phyloP scores from a whole-genome alignment of 768 basidiomycete species.

The Leccinum disarticulatum region DNA sequence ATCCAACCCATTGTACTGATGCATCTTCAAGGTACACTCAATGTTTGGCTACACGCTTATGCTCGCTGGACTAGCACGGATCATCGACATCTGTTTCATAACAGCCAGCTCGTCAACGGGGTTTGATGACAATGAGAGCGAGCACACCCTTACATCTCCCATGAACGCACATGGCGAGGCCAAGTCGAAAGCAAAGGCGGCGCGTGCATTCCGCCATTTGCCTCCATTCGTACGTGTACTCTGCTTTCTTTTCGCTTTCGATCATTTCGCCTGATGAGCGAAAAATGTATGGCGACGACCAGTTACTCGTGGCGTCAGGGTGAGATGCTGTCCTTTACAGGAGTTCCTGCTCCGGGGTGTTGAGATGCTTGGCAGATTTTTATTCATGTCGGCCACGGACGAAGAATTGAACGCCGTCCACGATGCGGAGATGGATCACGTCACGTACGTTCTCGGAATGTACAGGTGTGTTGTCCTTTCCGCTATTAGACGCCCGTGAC shows the following conservation, averaged over 20 bases:
- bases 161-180: slow-evolving; percentile 13
- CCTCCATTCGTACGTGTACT: slow-evolving; percentile 74
- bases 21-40: slow-evolving; percentile 60
- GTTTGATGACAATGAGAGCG: slow-evolving; percentile 57
- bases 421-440: slow-evolving; percentile 81
- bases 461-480: slow-evolving; percentile 53
- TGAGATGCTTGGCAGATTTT: slow-evolving; percentile 43
- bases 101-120: slow-evolving; percentile 34
- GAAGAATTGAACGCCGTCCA: slow-evolving; percentile 79
- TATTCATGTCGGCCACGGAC: slow-evolving; percentile 94
- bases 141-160: slow-evolving; percentile 60
- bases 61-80: slow-evolving; percentile 75
- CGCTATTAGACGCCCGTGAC: neutral
- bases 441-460: slow-evolving; percentile 85
- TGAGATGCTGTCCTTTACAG: slow-evolving; percentile 30
- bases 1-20: neutral
- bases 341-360: neutral
- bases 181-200: slow-evolving; percentile 36
- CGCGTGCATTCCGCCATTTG: slow-evolving; percentile 77
- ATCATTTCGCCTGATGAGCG: slow-evolving; percentile 6
- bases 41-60: slow-evolving; percentile 86
- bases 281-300: neutral
- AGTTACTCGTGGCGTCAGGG: slow-evolving; percentile 78
- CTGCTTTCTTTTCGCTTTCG: neutral
- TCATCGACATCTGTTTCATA: slow-evolving; percentile 85